Evolutionary conservation across 75 land plant genomes (phyloP).

Genomic region (Pinus tabuliformis): DNA sequence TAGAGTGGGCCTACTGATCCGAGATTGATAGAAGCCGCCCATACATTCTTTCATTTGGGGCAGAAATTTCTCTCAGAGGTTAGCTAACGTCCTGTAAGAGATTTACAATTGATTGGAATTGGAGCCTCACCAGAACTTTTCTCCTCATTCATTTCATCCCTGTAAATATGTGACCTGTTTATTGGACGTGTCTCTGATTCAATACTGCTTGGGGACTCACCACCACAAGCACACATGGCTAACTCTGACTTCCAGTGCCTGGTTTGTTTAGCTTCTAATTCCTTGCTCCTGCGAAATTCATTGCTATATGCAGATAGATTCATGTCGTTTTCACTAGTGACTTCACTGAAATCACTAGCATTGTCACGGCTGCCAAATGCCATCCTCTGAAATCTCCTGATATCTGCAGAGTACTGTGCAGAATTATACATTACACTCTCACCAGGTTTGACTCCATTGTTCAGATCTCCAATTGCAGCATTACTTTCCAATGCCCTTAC

Average conservation of each 20-base stretch:
- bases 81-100: slow-evolving; percentile 8
- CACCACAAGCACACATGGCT: neutral
- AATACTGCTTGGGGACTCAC: neutral
- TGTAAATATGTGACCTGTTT: neutral
- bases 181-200: slow-evolving; percentile 9
- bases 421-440: slow-evolving; percentile 50
- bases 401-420: slow-evolving; percentile 45
- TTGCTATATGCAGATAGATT: slow-evolving; percentile 34
- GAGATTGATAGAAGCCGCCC: neutral
- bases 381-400: slow-evolving; percentile 57
- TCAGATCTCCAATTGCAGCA: slow-evolving; percentile 45
- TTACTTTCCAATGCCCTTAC: slow-evolving; percentile 74
- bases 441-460: slow-evolving; percentile 74
- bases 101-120: neutral
- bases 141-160: slow-evolving; percentile 6
- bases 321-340: slow-evolving; percentile 41
- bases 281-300: slow-evolving; percentile 12
- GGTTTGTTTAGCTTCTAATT: slow-evolving; percentile 4
- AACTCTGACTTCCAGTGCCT: neutral
- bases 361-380: slow-evolving; percentile 50
- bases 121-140: slow-evolving; percentile 1
- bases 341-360: slow-evolving; percentile 32
- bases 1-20: neutral
- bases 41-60: neutral
- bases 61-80: neutral